Evolutionary conservation across 2,329 filamentous ascomycete species (phyloP), one percentile per base, ranked within the genome.

Genomic region (Aquanectria penicillioides): DNA sequence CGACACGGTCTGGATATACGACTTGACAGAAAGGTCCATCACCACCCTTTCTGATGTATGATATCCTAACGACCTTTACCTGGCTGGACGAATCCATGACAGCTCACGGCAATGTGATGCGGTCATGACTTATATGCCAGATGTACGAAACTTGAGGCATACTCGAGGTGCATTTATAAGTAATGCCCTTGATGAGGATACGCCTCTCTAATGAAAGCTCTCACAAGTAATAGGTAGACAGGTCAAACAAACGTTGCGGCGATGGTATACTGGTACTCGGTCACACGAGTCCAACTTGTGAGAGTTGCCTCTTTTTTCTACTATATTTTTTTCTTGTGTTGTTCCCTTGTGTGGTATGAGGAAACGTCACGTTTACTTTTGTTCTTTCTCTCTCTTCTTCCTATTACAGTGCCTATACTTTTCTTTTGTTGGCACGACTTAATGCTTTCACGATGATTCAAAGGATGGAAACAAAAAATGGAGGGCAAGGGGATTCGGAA

Each of bases 181-280:
- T 50, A 44, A 60, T 47, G 50, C 65, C 50, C 55, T 43, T 37
- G 7, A 60, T 46, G 54, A 60, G 61, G 57, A 67, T 20, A 56
- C 37, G 58, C 57, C 51, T 69, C 61, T 61, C 26, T 70, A 70
- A 70, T 70, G 68, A 69, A 37, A n/a, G 59, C 59, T 59, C 60
- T 64, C 53, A 65, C 59, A 66, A 69, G 62, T 67, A 66, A 65
- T 65, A 69, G 66, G 66, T 69, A 69, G 67, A 69, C 64, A 64
- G 64, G 60, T 66, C 62, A 69, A 61, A 64, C 59, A 67, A 58
- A 51, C 46, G 55, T 43, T 67, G 52, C 43, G 66, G 66, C 60
- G 48, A 28, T 28, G 52, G 53, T 25, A 53, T 64, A 60, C 64
- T 58, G 64, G 55, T 70, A 61, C 67, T 69, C 64, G 65, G 69